Base-by-base conservation (phyloP, 2,329 filamentous ascomycete genomes). In the Fusarium brachygibbosum region DNA sequence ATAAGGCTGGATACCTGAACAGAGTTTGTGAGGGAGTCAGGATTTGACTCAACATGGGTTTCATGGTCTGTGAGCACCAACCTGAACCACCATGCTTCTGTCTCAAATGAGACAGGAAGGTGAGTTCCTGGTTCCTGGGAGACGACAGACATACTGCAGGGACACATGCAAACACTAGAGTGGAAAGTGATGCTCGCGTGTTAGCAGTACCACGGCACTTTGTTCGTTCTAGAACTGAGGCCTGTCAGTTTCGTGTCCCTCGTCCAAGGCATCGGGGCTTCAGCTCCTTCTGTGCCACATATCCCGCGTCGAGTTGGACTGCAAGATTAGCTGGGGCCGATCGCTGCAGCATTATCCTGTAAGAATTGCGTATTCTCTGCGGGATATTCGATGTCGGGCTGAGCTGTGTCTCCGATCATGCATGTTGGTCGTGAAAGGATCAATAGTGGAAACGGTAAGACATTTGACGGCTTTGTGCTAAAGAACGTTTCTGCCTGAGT, bases 51-150 rank as follows among this genome's bases (percentile, higher is more conserved):
- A 63, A 46, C 25, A 34, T 49, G 37, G 42, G 13, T 32, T 52
- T 29, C 25, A 32, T 53, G 56, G 62, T 23, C 55, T 44, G 56
- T 52, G 51, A n/a, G 57, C 28, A 31, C 42, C 40, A n/a, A 66
- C 50, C 66, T 66, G 66, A 69, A 59, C 66, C 38, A 62, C 66
- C 54, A 56, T 61, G 19, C 41, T 17, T 23, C 28, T 40, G 28
- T 34, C 10, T 14, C 4, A 31, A 58, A 21, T 42, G 41, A 23
- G 19, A 31, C 32, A 58, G 14, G 6, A 5, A 12, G n/a, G 10
- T 25, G 21, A 25, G 45, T 68, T 66, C 50, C 60, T 46, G 45
- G 41, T 50, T 62, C 41, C 46, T 66, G 65, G 31, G n/a, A 16
- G 6, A 49, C 50, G 6, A n/a, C 14, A 31, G n/a, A 13, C 25